Percentiles rank a stretch among this genome's conserved stretches.
phyloP scores from a whole-genome alignment of 768 basidiomycete species.

The Boletus edulis region DNA sequence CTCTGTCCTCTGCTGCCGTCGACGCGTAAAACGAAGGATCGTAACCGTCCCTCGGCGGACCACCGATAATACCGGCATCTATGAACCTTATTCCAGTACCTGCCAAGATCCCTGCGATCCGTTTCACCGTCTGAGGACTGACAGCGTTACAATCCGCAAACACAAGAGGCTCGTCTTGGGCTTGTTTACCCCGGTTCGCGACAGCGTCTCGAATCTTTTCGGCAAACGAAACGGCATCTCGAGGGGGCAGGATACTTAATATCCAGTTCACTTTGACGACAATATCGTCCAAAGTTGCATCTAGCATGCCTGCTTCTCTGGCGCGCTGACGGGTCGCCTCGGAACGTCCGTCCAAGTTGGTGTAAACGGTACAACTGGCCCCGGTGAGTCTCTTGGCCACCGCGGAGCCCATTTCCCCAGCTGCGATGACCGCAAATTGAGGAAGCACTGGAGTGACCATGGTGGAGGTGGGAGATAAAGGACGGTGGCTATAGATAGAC shows the following conservation, averaged over 20 bases:
- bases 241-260: slow-evolving; percentile 58
- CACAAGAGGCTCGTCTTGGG: slow-evolving; percentile 20
- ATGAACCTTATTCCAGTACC: slow-evolving; percentile 42
- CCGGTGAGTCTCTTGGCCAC: slow-evolving; percentile 47
- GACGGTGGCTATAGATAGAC: slow-evolving; percentile 8
- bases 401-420: slow-evolving; percentile 60
- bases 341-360: slow-evolving; percentile 53
- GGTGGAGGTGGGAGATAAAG: slow-evolving; percentile 6
- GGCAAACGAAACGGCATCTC: slow-evolving; percentile 47
- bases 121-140: slow-evolving; percentile 47
- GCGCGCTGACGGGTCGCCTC: slow-evolving; percentile 49
- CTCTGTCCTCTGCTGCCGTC: slow-evolving; percentile 31
- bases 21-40: slow-evolving; percentile 59
- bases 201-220: slow-evolving; percentile 23
- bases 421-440: slow-evolving; percentile 48
- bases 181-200: neutral
- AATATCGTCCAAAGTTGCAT: slow-evolving; percentile 39
- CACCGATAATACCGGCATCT: slow-evolving; percentile 58
- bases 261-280: slow-evolving; percentile 40
- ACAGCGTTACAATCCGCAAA: slow-evolving; percentile 63
- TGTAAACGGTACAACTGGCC: slow-evolving; percentile 53
- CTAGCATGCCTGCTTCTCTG: slow-evolving; percentile 47
- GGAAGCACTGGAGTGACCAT: slow-evolving; percentile 15
- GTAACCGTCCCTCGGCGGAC: slow-evolving; percentile 46
- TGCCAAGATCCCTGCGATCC: slow-evolving; percentile 45